Evolutionary conservation across 208 protist genomes (phyloP).

Genomic region (Trypanosoma mega): DNA sequence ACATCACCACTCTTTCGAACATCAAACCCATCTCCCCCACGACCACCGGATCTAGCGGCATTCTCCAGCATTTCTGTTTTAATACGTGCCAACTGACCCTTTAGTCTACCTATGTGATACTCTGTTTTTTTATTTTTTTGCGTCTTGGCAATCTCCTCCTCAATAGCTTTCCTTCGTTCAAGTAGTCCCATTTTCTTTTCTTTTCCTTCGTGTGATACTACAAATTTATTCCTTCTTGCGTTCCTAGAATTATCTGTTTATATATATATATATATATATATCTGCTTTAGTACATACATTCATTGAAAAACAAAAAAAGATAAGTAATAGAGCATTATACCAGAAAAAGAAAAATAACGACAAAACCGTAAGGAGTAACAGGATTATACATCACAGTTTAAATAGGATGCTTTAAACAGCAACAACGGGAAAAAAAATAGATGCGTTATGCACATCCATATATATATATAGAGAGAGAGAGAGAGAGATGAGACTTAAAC

Average conservation of each 20-base stretch:
- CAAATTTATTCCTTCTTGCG: no score
- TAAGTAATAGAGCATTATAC: no score
- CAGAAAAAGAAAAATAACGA: no score
- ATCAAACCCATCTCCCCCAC: constrained; percentile 92
- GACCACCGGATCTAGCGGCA: constrained; percentile 66
- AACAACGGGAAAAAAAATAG: no score
- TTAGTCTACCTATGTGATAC: constrained; percentile 95
- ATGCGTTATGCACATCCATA: no score
- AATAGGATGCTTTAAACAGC: no score
- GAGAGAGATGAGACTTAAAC: no score
- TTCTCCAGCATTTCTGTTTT: constrained; percentile 94
- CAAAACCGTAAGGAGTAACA: no score
- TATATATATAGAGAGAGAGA: no score
- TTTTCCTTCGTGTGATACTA: background rate
- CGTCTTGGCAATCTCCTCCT: constrained; percentile 96
- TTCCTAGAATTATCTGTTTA: background rate
- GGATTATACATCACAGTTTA: no score
- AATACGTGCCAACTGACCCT: constrained; percentile 96
- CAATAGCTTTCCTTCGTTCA: constrained; percentile 97
- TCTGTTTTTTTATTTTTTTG: constrained; percentile 99
- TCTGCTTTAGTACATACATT: no score
- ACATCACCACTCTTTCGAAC: constrained; percentile 95
- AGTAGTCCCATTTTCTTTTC: constrained; percentile 91
- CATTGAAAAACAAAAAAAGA: no score
- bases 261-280: constrained; percentile 13